Evolutionary conservation across 2,329 filamentous ascomycete species (phyloP), one percentile per base, ranked within the genome.

Genomic region (Talaromyces sp.): DNA sequence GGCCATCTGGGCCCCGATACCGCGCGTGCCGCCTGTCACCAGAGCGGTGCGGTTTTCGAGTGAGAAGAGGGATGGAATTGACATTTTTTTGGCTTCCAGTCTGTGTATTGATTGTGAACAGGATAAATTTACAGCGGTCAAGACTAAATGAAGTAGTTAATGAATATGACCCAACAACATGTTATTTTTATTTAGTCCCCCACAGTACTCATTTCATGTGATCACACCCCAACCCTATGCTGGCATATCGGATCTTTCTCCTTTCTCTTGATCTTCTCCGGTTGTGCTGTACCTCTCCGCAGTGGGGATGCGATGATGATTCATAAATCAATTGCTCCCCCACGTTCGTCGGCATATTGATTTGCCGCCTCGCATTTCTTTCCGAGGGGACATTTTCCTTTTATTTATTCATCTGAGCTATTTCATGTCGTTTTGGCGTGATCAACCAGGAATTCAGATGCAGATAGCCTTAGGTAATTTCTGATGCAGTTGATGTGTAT

Each of bases 1-100:
- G 19, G 80, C 78, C 81, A 82, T 82, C n/a, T 77, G 77, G 61
- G 77, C 75, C 22, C 81, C 81, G 59, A 83, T 82, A 13, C 81
- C 81, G 67, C 81, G 74, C 13, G 80, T 82, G 27, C 79, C 80
- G 35, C 81, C 80, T 1, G 80, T 82, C 17, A 82, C 74, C 59
- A 67, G 59, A 37, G 63, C 66, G 50, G 59, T 66, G 45, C 66
- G 66, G 45, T 61, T 58, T 57, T 66, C 61, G 47, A 67, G 66
- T 37, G 66, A 67, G 60, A 67, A 67, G 31, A 67, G 59, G 41
- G 56, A 61, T 39, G 64, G 37, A 2, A 62, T 27, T 25, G 64
- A 49, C 64, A 66, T 66, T 27, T 62, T 65, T 3, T 3, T 11
- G 41, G 37, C 9, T 54, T 17, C 45, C 15, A 33, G 11, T 37